Evolutionary conservation across 73 alveolate species (phyloP).

Genomic region (Halteria grandinella): DNA sequence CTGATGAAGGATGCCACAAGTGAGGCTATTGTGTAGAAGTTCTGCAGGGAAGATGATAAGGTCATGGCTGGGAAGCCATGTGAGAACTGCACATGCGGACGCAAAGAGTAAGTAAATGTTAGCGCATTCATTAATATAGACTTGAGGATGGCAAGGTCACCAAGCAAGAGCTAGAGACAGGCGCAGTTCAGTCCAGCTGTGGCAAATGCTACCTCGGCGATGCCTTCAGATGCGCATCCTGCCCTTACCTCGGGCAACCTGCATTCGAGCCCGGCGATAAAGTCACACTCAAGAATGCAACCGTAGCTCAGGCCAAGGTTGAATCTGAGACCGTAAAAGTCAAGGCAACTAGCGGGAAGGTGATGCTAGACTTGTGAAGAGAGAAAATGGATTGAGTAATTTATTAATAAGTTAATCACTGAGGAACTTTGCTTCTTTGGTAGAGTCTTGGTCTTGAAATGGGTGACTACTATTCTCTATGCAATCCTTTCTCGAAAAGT

Average conservation of each 20-base stretch:
- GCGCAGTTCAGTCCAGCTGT: constrained; percentile 77
- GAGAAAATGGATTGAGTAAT: too few relatives aligned
- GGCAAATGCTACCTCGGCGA: constrained; percentile 93
- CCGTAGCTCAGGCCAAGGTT: background rate
- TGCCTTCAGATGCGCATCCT: constrained; percentile 93
- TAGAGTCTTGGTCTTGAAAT: too few relatives aligned
- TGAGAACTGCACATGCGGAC: constrained; percentile 93
- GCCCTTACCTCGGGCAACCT: constrained; percentile 86
- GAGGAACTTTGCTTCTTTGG: too few relatives aligned
- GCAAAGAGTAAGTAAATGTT: constrained; percentile 71
- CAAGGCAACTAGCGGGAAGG: constrained; percentile 24
- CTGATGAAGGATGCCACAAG: constrained; percentile 65
- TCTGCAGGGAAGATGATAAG: constrained; percentile 64
- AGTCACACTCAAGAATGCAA: constrained; percentile 35
- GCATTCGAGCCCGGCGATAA: constrained; percentile 78
- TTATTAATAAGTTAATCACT: too few relatives aligned
- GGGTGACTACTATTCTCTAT: too few relatives aligned
- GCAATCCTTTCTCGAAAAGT: too few relatives aligned
- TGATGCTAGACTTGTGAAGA: constrained; percentile 29
- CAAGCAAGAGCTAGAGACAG: constrained; percentile 71
- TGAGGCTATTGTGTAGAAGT: constrained; percentile 40
- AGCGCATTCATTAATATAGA: background rate
- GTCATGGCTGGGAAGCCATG: constrained; percentile 88
- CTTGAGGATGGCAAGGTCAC: constrained; percentile 65
- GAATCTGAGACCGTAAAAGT: constrained; percentile 3